These are phyloP conservation scores for Pseudomicrostroma phylloplanum DNA, from an alignment of 1,284 basidiomycete genomes.

Conservation along the genomic window DNA sequence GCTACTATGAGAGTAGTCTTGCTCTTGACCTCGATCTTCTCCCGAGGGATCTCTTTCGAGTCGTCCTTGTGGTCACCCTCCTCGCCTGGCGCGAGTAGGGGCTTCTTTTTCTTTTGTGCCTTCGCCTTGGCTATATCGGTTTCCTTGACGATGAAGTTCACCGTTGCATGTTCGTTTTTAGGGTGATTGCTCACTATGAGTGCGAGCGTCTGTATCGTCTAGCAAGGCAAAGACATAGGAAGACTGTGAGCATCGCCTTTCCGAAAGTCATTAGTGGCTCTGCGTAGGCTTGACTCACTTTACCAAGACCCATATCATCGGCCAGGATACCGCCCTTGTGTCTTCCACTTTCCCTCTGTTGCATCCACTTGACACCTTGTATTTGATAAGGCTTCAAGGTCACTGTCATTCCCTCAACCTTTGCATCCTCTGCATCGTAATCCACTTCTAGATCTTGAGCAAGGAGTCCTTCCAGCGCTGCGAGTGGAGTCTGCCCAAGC, in stretches of 20 bases:
- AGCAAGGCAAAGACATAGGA: slow-evolving; percentile 55
- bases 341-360: slow-evolving; percentile 66
- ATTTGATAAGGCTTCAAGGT: slow-evolving; percentile 79
- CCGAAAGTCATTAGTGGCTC: too few relatives aligned
- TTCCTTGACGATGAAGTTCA: slow-evolving; percentile 2
- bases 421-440: slow-evolving; percentile 5
- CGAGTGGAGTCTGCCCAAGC: too few relatives aligned
- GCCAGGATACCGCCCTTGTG: slow-evolving; percentile 84
- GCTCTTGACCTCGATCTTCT: slow-evolving; percentile 8
- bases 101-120: not conserved
- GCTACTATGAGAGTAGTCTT: slow-evolving; percentile 46
- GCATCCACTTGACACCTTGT: slow-evolving; percentile 79
- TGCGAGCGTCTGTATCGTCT: slow-evolving; percentile 84
- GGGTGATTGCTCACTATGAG: slow-evolving; percentile 60
- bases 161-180: slow-evolving; percentile 8
- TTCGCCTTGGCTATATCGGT: slow-evolving; percentile 10
- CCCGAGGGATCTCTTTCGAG: slow-evolving; percentile 8
- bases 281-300: slow-evolving; percentile 11
- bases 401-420: slow-evolving; percentile 55
- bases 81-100: not conserved
- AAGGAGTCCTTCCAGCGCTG: not conserved
- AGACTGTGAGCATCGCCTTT: not conserved
- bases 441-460: slow-evolving; percentile 1
- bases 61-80: not conserved
- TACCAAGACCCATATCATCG: slow-evolving; percentile 69